Conservation (phyloP, 768 basidiomycete genomes). For the Hygrophoropsis aurantiaca region DNA sequence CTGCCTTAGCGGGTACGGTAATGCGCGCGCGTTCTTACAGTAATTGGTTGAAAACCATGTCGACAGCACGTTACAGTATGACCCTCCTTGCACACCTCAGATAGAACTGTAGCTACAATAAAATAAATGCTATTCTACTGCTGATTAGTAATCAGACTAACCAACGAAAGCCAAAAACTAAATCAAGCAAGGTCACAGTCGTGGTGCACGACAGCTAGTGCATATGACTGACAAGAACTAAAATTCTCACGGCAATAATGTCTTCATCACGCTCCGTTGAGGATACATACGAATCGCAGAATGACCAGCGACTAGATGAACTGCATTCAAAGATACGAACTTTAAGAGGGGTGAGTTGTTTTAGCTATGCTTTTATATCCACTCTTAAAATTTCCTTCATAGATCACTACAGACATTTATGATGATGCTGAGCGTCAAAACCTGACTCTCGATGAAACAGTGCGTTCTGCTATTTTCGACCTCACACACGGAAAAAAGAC, state of each 20-base stretch:
- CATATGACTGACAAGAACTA: not conserved
- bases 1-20: too few relatives aligned
- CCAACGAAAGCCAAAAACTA: too few relatives aligned
- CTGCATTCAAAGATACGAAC: slow-evolving; percentile 84
- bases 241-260: slow-evolving; percentile 20
- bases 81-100: too few relatives aligned
- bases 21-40: too few relatives aligned
- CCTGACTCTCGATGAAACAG: slow-evolving; percentile 71
- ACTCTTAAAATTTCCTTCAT: not conserved
- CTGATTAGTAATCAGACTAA: too few relatives aligned
- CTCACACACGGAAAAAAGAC: slow-evolving; percentile 4
- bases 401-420: slow-evolving; percentile 90
- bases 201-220: not conserved
- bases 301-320: slow-evolving; percentile 81
- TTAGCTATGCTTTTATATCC: not conserved
- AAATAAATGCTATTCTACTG: too few relatives aligned
- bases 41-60: too few relatives aligned
- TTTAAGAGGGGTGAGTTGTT: slow-evolving; percentile 61
- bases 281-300: slow-evolving; percentile 81
- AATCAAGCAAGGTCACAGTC: too few relatives aligned
- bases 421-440: slow-evolving; percentile 85
- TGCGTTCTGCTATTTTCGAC: too few relatives aligned
- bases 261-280: slow-evolving; percentile 47
- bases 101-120: too few relatives aligned
- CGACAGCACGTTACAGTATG: too few relatives aligned